Evolutionary conservation across 495 filamentous ascomycete genomes (phyloP), one percentile per base, ranked within the genome.

Genomic region (Podospora australis): DNA sequence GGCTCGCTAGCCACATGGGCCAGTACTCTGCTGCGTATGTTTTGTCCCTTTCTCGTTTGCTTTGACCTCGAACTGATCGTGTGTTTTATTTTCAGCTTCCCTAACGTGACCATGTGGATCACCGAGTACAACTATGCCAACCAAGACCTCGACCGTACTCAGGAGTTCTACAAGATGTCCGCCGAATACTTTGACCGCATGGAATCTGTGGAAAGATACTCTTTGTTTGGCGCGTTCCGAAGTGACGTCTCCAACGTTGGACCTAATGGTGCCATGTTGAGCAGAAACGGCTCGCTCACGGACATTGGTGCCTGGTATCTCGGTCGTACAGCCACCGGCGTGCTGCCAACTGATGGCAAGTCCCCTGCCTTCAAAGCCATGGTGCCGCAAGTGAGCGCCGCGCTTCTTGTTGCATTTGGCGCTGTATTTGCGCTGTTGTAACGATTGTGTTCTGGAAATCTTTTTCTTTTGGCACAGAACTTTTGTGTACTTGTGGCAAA

Each of bases 301-400:
- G 78, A 87, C 58, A 84, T 88, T 46, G 84, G 84, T n/a, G 69
- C 69, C 7, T 87, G 83, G 84, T 88, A 87, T 57, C 60, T 87
- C 5, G 84, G 83, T 2, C 65, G 73, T 5, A 53, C 54, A 17
- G 73, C 64, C 2, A 78, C 79, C 9, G 77, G 75, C 26, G 63
- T 73, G 7, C 7, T 34, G 9, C 52, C 52, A 9, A 38, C 42
- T 16, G 19, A 25, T 1, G 36, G 26, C 19, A 28, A 44, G 2
- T 46, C 46, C 2, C 24, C 21, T 25, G 48, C 39, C 7, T 35
- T 42, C 23, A 46, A 44, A 11, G 21, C 36, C 1, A 16, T 39
- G 1, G 14, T 38, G 6, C 44, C 48, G 8, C 34, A 24, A 11
- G 36, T 11, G 3, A 25, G 13, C 22, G 40, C 40, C 17, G 20